Evolutionary conservation across 169 alveolate genomes (phyloP).

Genomic region (Eimeria necatrix): DNA sequence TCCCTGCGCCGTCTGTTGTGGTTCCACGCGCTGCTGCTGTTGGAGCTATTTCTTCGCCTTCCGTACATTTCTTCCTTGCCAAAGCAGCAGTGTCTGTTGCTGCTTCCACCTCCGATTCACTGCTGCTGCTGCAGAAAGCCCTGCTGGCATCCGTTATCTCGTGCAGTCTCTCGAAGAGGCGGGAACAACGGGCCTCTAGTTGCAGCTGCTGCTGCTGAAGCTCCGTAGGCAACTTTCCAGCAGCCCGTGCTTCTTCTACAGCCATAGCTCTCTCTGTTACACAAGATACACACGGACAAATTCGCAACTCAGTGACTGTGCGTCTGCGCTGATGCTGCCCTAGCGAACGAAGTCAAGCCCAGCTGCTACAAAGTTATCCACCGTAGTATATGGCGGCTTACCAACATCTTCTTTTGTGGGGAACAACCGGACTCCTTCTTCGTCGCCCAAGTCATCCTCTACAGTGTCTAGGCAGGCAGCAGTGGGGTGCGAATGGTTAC

Average conservation of each 20-base stretch:
- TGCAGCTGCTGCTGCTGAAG: slow-evolving; percentile 64
- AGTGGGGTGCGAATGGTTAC: background rate
- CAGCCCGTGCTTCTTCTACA: slow-evolving; percentile 46
- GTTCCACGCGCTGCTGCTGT: slow-evolving; percentile 28
- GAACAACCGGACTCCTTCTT: background rate
- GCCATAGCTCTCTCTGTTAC: slow-evolving; percentile 52
- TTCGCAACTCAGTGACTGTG: background rate
- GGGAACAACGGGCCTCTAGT: slow-evolving; percentile 61
- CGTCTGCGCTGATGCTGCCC: background rate
- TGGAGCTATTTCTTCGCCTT: background rate
- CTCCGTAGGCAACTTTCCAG: slow-evolving; percentile 29
- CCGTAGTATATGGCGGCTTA: background rate
- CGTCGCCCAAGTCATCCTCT: slow-evolving; percentile 53
- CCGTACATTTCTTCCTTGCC: background rate
- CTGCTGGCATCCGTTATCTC: slow-evolving; percentile 71
- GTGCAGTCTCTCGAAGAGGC: slow-evolving; percentile 52
- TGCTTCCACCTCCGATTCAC: slow-evolving; percentile 27
- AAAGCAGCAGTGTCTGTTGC: background rate
- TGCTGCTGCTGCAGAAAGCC: slow-evolving; percentile 68
- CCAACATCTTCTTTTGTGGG: slow-evolving; percentile 64
- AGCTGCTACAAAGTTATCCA: background rate
- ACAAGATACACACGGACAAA: background rate
- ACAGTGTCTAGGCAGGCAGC: background rate
- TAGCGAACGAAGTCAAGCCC: background rate
- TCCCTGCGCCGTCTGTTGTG: background rate